These are phyloP conservation scores for Alternaria gansuensis DNA, from an alignment of 2,329 filamentous ascomycete species.

Conservation along the genomic window DNA sequence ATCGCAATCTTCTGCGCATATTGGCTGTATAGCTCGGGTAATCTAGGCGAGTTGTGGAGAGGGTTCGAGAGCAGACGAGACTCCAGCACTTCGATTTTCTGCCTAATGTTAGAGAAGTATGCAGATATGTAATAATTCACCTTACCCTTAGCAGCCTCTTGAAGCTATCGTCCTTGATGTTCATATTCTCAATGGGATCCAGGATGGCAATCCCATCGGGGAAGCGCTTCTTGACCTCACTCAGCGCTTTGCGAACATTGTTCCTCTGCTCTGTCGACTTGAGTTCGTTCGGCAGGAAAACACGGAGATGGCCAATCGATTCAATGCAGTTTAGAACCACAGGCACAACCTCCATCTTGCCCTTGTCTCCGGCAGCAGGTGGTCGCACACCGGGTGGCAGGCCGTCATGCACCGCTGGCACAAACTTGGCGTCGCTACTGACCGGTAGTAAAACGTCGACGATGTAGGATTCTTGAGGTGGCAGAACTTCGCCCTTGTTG, in stretches of 20 bases:
- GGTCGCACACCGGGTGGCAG: conserved; percentile 70
- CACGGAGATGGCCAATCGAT: conserved; percentile 80
- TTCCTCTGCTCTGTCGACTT: conserved; percentile 73
- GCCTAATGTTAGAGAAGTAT: conserved; percentile 34
- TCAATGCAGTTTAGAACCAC: conserved; percentile 87
- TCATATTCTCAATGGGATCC: conserved; percentile 96
- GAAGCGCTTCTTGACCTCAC: conserved; percentile 86
- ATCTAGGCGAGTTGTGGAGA: conserved; percentile 85
- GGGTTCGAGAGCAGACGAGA: conserved; percentile 88
- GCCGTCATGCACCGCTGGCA: conserved; percentile 70
- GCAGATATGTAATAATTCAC: background rate
- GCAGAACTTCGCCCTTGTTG: conserved; percentile 70
- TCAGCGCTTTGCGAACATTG: conserved; percentile 71
- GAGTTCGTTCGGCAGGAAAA: conserved; percentile 83
- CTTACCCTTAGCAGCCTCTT: conserved; percentile 80
- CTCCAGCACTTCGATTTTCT: conserved; percentile 97
- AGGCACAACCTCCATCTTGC: conserved; percentile 82
- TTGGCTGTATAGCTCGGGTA: conserved; percentile 85
- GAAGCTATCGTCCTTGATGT: conserved; percentile 89
- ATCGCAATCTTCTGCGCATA: conserved; percentile 83
- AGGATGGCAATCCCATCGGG: conserved; percentile 89
- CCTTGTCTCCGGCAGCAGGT: conserved; percentile 68
- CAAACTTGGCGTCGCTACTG: conserved; percentile 62
- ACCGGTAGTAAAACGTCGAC: conserved; percentile 81
- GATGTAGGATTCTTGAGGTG: conserved; percentile 80